Conservation (phyloP, 1,139 yeast species). For the Yamadazyma membranifaciens region DNA sequence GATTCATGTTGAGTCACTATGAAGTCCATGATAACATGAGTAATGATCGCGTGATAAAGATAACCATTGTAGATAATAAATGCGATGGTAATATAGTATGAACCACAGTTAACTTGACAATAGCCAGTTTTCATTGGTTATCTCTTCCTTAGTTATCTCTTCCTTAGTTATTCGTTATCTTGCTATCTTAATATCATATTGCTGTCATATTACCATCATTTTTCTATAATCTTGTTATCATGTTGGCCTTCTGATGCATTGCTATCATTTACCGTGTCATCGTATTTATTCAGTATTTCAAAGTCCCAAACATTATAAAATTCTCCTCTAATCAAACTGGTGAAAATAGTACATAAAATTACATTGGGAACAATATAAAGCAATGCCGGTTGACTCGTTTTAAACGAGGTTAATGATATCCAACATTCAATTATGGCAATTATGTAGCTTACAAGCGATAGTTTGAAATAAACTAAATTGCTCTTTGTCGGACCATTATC, state of each 20-base stretch:
- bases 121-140: slow-evolving; percentile 17
- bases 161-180: slow-evolving; percentile 20
- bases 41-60: too few relatives aligned
- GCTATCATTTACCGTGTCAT: too few relatives aligned
- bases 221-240: too few relatives aligned
- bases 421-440: slow-evolving; percentile 46
- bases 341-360: slow-evolving; percentile 23
- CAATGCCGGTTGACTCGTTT: slow-evolving; percentile 66
- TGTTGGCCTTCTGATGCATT: too few relatives aligned
- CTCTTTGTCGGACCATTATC: too few relatives aligned
- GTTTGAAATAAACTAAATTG: slow-evolving; percentile 44
- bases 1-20: too few relatives aligned
- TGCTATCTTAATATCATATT: too few relatives aligned
- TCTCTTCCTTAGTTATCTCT: slow-evolving; percentile 19
- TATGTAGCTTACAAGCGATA: slow-evolving; percentile 43
- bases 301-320: slow-evolving; percentile 34
- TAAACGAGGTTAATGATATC: slow-evolving; percentile 32
- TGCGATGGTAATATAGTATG: too few relatives aligned
- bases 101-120: too few relatives aligned
- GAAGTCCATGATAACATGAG: too few relatives aligned
- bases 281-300: slow-evolving; percentile 1
- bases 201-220: not conserved
- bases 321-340: slow-evolving; percentile 32
- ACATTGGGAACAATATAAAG: slow-evolving; percentile 60
- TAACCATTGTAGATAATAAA: too few relatives aligned